These are phyloP conservation scores for Heimioporus retisporus DNA, from an alignment of 1,284 basidiomycete species.

Conservation along the genomic window DNA sequence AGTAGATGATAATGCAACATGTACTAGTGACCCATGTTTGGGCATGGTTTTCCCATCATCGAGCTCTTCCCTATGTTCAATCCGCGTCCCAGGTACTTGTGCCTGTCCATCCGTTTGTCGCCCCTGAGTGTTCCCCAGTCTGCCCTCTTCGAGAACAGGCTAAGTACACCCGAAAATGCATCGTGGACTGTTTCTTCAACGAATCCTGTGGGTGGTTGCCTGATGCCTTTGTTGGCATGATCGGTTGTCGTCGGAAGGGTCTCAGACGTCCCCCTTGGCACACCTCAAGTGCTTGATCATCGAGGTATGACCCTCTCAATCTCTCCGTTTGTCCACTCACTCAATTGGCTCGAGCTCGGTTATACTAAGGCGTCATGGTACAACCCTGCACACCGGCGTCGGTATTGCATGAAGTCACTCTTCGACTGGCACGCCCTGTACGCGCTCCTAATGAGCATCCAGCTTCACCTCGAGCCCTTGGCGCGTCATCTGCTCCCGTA, in stretches of 20 bases:
- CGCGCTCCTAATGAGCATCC: constrained; percentile 54
- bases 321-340: constrained; percentile 14
- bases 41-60: constrained; percentile 56
- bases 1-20: no score
- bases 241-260: constrained; percentile 52
- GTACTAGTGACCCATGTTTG: no score
- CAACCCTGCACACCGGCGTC: constrained; percentile 74
- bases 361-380: constrained; percentile 70
- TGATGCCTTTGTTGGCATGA: constrained; percentile 51
- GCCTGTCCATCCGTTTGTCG: background rate
- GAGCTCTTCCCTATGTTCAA: constrained; percentile 65
- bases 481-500: constrained; percentile 35
- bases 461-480: constrained; percentile 41
- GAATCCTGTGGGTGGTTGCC: constrained; percentile 70
- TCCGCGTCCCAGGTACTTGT: constrained; percentile 63
- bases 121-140: constrained; percentile 51
- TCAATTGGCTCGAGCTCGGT: constrained; percentile 66
- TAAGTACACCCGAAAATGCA: constrained; percentile 61
- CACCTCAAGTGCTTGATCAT: constrained; percentile 65
- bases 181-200: constrained; percentile 73
- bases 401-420: constrained; percentile 70
- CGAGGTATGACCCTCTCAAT: constrained; percentile 52
- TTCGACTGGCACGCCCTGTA: constrained; percentile 73
- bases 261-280: constrained; percentile 45
- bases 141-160: constrained; percentile 64